These are phyloP conservation scores for Coemansia sp. DNA, from an alignment of 192 early-diverging fungal species.

Conservation along the genomic window DNA sequence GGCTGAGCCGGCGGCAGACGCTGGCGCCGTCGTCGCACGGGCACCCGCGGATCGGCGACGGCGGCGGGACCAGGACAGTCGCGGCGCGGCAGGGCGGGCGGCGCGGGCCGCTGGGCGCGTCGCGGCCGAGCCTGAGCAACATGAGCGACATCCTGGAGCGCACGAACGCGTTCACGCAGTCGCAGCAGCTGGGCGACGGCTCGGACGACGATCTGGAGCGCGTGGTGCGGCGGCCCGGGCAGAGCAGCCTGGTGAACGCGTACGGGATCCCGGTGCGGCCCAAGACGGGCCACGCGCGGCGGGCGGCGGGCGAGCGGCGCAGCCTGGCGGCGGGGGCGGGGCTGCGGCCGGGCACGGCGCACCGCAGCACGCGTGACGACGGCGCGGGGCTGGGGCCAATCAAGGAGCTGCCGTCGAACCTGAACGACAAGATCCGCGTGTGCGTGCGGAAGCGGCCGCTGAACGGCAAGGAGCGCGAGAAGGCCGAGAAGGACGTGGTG, in stretches of 20 bases:
- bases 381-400: constrained; percentile 11
- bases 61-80: constrained; percentile 8
- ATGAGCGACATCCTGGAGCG: constrained; percentile 39
- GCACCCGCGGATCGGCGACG: constrained; percentile 10
- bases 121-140: constrained; percentile 22
- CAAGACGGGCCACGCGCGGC: constrained; percentile 23
- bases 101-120: constrained; percentile 7
- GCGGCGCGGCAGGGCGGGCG: constrained; percentile 10
- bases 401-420: constrained; percentile 25
- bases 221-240: constrained; percentile 38
- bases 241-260: constrained; percentile 38
- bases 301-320: constrained; percentile 27
- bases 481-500: constrained; percentile 85
- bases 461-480: constrained; percentile 79
- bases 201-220: constrained; percentile 47
- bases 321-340: constrained; percentile 20
- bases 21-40: constrained; percentile 25
- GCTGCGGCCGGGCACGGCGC: constrained; percentile 19
- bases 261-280: constrained; percentile 40
- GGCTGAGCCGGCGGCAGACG: constrained; percentile 28
- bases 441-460: constrained; percentile 96
- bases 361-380: constrained; percentile 12
- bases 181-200: constrained; percentile 19
- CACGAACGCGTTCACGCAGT: constrained; percentile 16
- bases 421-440: constrained; percentile 86